Evolutionary conservation across 2,329 filamentous ascomycete species (phyloP).

Genomic region (Diaporthe sp.): DNA sequence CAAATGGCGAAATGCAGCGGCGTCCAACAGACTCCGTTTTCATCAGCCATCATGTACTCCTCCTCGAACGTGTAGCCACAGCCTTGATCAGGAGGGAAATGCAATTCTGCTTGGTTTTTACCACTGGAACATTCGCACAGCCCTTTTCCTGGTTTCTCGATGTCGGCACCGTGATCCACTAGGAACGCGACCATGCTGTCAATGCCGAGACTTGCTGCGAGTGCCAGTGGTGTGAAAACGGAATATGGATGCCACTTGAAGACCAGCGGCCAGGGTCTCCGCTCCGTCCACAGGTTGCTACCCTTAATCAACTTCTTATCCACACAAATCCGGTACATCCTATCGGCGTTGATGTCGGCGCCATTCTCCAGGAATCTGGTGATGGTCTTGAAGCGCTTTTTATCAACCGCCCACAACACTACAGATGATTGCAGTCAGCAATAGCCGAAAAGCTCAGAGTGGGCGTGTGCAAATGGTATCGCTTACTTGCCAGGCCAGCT

Average conservation of each 20-base stretch:
- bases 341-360: neutral
- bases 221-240: neutral
- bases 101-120: no score
- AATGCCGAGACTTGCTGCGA: neutral
- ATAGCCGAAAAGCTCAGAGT: no score
- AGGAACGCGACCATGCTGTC: neutral
- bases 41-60: neutral
- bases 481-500: neutral
- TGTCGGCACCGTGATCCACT: neutral
- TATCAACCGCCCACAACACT: neutral
- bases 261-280: no score
- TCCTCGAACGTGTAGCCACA: no score
- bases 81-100: no score
- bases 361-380: neutral
- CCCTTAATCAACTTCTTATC: no score
- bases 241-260: neutral
- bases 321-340: neutral
- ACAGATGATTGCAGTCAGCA: fast-evolving
- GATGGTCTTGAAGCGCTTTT: neutral
- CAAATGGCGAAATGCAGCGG: neutral
- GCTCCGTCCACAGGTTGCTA: no score
- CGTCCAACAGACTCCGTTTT: neutral
- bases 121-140: neutral
- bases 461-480: fast-evolving
- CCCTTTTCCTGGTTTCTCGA: neutral